Evolutionary conservation across 441 rosid species (phyloP).

Genomic region (Syzygium malaccense): DNA sequence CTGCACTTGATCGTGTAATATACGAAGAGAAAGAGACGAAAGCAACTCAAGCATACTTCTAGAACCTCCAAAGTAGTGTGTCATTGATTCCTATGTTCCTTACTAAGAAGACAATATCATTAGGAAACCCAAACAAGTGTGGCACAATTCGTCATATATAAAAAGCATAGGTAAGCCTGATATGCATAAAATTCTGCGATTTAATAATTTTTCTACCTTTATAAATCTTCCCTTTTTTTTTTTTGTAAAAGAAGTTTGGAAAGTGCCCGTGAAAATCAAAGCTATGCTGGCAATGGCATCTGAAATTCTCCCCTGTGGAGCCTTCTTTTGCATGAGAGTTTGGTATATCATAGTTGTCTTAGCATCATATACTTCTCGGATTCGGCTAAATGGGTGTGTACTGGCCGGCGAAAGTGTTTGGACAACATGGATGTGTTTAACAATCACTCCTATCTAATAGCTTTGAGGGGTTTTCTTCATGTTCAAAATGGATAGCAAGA

Average conservation of each 20-base stretch:
- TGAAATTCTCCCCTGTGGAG: neutral
- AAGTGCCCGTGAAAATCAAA: neutral
- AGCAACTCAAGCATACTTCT: neutral
- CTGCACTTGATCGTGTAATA: neutral
- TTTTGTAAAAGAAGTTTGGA: neutral
- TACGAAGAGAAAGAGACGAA: neutral
- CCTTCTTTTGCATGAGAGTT: neutral
- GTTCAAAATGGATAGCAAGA: neutral
- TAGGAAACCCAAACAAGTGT: neutral
- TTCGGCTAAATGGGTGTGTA: neutral
- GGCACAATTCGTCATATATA: neutral
- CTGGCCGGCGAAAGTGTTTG: neutral
- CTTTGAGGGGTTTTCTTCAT: neutral
- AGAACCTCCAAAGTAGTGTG: neutral
- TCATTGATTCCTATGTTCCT: neutral
- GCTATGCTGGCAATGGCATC: neutral
- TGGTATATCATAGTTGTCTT: neutral
- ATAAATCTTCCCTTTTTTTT: neutral
- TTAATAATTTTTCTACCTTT: neutral
- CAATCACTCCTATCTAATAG: neutral
- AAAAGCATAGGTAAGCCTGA: neutral
- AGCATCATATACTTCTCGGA: neutral
- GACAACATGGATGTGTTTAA: neutral
- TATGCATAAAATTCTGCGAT: neutral
- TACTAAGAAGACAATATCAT: neutral